These are phyloP conservation scores for Citrus inodora DNA, from an alignment of 345 rosid genomes.

Conservation along the genomic window DNA sequence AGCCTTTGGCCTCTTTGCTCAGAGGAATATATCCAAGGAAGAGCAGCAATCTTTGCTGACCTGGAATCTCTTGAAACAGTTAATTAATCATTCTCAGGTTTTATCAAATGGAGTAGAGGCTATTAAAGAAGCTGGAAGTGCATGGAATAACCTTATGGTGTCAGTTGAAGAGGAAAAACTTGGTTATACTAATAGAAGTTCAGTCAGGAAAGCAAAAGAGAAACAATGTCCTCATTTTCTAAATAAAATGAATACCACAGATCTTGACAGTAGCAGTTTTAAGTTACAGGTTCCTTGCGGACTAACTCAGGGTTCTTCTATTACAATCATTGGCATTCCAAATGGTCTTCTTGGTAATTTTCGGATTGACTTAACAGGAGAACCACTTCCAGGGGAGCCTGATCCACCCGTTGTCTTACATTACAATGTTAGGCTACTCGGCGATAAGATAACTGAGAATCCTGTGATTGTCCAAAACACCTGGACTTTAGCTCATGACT, in stretches of 20 bases:
- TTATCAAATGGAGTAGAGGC: conserved; percentile 81
- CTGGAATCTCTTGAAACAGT: conserved; percentile 63
- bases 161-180: conserved; percentile 66
- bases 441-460: conserved; percentile 91
- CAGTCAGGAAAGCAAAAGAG: conserved; percentile 42
- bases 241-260: conserved; percentile 74
- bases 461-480: conserved; percentile 98
- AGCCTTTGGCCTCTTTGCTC: conserved; percentile 49
- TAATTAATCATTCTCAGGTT: conserved; percentile 61
- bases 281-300: conserved; percentile 86
- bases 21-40: conserved; percentile 58
- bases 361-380: conserved; percentile 85
- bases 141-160: conserved; percentile 76
- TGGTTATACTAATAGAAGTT: conserved; percentile 44
- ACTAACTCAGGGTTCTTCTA: conserved; percentile 89
- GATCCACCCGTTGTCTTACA: conserved; percentile 93
- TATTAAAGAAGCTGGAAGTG: conserved; percentile 83
- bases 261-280: conserved; percentile 37
- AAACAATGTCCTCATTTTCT: conserved; percentile 90
- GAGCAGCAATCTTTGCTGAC: conserved; percentile 64
- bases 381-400: conserved; percentile 97
- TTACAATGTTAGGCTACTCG: conserved; percentile 93
- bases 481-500: conserved; percentile 88
- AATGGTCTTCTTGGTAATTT: conserved; percentile 87
- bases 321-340: conserved; percentile 86